Evolutionary conservation across 768 basidiomycete species (phyloP).

Genomic region (Collybiopsis luxurians): DNA sequence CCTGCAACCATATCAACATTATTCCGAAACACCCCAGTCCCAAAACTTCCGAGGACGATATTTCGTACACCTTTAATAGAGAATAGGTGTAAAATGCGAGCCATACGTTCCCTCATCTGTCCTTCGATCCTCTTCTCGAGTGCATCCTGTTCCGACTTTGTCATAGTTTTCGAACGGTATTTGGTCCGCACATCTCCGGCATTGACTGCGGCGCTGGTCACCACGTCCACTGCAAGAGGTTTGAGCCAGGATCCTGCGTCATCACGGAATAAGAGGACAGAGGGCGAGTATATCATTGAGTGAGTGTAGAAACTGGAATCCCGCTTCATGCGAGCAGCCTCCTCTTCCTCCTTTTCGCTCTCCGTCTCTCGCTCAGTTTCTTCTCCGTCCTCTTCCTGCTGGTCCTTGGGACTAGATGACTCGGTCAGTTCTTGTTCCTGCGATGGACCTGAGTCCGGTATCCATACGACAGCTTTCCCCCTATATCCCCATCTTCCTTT

Average conservation of each 20-base stretch:
- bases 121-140: slow-evolving; percentile 41
- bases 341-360: background rate
- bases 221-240: slow-evolving; percentile 60
- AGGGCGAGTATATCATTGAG: slow-evolving; percentile 74
- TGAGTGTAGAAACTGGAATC: slow-evolving; percentile 66
- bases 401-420: no score
- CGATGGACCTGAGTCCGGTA: no score
- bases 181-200: slow-evolving; percentile 44
- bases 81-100: slow-evolving; percentile 60
- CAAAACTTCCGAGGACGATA: slow-evolving; percentile 72
- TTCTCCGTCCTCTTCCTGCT: background rate
- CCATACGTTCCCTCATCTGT: slow-evolving; percentile 72
- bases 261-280: slow-evolving; percentile 58
- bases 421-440: no score
- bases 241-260: slow-evolving; percentile 55
- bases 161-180: background rate
- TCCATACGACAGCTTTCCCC: no score
- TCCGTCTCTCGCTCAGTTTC: background rate
- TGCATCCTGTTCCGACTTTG: slow-evolving; percentile 7
- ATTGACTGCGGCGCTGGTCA: slow-evolving; percentile 77
- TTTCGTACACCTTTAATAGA: slow-evolving; percentile 56
- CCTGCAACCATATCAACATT: slow-evolving; percentile 52
- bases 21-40: slow-evolving; percentile 77
- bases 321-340: background rate
- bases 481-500: no score